These are phyloP conservation scores for Stachybotrys chlorohalonatus DNA, from an alignment of 2,329 filamentous ascomycete species.

Conservation along the genomic window DNA sequence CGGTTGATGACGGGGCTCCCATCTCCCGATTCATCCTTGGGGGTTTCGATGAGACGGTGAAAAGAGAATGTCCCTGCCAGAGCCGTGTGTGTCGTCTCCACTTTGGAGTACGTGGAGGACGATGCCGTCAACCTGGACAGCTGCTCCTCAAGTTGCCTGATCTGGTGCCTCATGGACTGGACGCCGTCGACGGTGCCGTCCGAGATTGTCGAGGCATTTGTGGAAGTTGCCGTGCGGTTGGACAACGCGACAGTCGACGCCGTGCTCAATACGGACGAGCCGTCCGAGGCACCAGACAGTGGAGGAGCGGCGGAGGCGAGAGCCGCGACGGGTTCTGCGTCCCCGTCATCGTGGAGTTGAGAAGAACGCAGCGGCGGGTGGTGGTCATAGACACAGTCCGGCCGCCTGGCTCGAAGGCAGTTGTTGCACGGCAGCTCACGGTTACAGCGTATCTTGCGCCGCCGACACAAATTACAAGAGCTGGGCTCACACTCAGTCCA, in stretches of 20 bases:
- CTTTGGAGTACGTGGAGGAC: background rate
- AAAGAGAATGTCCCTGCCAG: background rate
- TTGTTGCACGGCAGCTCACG: conserved; percentile 49
- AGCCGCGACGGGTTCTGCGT: background rate
- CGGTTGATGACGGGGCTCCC: conserved; percentile 24
- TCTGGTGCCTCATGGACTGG: conserved; percentile 2
- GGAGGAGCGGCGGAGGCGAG: background rate
- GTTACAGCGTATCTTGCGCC: conserved; percentile 54
- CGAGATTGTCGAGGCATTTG: background rate
- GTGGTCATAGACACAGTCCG: conserved; percentile 43
- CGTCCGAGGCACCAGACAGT: background rate
- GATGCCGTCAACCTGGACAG: background rate
- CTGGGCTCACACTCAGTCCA: background rate
- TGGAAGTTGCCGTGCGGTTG: background rate
- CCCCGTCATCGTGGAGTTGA: background rate
- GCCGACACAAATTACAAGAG: conserved; percentile 47
- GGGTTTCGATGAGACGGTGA: background rate
- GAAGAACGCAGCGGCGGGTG: conserved; percentile 12
- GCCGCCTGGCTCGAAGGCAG: conserved; percentile 46
- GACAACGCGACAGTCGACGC: background rate
- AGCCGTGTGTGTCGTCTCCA: background rate
- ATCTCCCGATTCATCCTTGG: too few relatives aligned
- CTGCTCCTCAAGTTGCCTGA: conserved; percentile 27
- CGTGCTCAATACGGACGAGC: background rate
- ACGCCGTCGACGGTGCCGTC: conserved; percentile 4